phyloP scores from a whole-genome alignment of 192 early-diverging fungal species.

The Irineochytrium annulatum region DNA sequence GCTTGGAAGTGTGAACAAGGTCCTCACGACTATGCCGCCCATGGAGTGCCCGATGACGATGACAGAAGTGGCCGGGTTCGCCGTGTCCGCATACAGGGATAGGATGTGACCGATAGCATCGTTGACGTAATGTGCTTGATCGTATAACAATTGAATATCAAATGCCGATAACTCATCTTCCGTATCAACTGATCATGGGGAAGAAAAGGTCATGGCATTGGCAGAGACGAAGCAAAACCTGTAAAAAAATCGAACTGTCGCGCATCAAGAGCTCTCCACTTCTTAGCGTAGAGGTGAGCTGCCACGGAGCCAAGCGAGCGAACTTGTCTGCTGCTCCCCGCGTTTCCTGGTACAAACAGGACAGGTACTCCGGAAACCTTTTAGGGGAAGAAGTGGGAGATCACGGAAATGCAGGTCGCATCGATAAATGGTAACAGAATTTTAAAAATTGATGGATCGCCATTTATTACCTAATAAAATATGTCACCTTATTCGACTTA shows the following conservation, averaged over 20 bases:
- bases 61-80: conserved; percentile 57
- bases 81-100: conserved; percentile 10
- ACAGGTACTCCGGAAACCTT: conserved; percentile 74
- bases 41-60: conserved; percentile 91
- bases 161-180: conserved; percentile 94
- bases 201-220: not conserved
- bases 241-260: not conserved
- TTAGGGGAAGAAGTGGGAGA: conserved; percentile 33
- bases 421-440: not conserved
- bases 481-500: conserved; percentile 25
- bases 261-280: not conserved
- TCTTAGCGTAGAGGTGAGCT: conserved; percentile 34
- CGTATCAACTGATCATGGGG: conserved; percentile 59
- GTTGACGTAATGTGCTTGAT: conserved; percentile 75
- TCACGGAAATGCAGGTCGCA: not conserved
- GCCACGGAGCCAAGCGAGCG: conserved; percentile 76
- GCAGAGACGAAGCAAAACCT: not conserved
- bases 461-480: not conserved
- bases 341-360: conserved; percentile 95
- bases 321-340: conserved; percentile 90
- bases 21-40: conserved; percentile 95
- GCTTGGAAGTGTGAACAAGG: conserved; percentile 67
- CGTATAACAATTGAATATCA: conserved; percentile 68
- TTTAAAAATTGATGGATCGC: no score
- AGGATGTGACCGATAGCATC: conserved; percentile 42